These are phyloP conservation scores for Moesziomyces antarcticus DNA, from an alignment of 1,284 basidiomycete genomes.

Conservation along the genomic window DNA sequence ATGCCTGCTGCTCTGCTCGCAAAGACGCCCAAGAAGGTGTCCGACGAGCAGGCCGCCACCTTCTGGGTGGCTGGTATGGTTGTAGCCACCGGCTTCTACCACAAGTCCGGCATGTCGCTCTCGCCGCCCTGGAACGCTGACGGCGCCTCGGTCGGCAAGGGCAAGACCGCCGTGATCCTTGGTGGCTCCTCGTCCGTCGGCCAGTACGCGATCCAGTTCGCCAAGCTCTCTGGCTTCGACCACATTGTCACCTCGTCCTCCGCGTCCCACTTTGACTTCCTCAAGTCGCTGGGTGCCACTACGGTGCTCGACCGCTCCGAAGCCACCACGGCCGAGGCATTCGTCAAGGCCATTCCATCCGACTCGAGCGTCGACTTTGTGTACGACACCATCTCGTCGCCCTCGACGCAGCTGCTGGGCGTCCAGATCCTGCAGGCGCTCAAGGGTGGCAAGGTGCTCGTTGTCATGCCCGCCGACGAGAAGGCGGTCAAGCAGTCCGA, in stretches of 20 bases:
- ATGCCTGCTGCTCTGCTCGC: constrained; percentile 46
- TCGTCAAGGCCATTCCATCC: constrained; percentile 14
- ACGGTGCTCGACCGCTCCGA: constrained; percentile 38
- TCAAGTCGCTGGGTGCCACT: constrained; percentile 49
- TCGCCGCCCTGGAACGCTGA: constrained; percentile 51
- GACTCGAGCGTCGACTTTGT: constrained; percentile 18
- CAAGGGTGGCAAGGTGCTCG: constrained; percentile 31
- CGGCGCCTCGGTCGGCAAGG: constrained; percentile 37
- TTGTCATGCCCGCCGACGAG: constrained; percentile 28
- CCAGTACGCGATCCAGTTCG: constrained; percentile 59
- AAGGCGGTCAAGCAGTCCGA: constrained; percentile 5
- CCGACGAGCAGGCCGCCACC: constrained; percentile 53
- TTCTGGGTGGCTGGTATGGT: constrained; percentile 51
- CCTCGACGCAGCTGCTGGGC: constrained; percentile 38
- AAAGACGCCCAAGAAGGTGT: constrained; percentile 46
- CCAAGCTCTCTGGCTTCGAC: constrained; percentile 49
- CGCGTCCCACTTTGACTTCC: constrained; percentile 33
- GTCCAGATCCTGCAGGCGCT: constrained; percentile 46
- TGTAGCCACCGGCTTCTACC: constrained; percentile 45
- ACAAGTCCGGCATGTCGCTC: constrained; percentile 27
- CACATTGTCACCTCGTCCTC: constrained; percentile 50
- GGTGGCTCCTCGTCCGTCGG: constrained; percentile 53
- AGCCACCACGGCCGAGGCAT: constrained; percentile 21
- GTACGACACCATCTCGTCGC: constrained; percentile 49
- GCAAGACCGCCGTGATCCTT: constrained; percentile 51